Evolutionary conservation across 768 basidiomycete species (phyloP).

Genomic region (Podaxis rugospora): DNA sequence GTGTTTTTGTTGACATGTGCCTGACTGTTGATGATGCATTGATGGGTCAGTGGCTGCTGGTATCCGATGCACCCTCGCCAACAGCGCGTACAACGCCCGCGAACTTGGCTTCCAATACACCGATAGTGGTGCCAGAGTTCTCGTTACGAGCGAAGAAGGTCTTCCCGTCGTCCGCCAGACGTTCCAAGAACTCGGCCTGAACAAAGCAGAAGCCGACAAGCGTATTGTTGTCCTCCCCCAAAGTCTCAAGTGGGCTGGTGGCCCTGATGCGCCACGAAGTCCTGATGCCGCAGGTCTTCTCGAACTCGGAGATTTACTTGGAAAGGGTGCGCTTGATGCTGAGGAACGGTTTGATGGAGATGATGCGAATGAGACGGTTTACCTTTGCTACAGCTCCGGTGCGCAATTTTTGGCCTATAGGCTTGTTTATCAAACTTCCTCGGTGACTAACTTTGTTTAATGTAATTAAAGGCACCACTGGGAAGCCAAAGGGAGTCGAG

Average conservation of each 20-base stretch:
- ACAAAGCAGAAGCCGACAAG: constrained; percentile 40
- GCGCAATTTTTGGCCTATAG: not conserved
- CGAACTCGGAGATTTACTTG: constrained; percentile 46
- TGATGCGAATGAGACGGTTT: constrained; percentile 52
- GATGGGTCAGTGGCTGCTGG: constrained; percentile 64
- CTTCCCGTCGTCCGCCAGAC: constrained; percentile 52
- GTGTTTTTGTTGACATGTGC: not conserved
- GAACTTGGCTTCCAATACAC: constrained; percentile 72
- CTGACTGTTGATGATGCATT: not conserved
- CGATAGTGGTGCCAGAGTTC: constrained; percentile 58
- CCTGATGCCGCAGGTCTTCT: constrained; percentile 28
- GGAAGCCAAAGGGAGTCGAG: constrained; percentile 70
- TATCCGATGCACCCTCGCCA: constrained; percentile 66
- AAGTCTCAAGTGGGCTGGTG: constrained; percentile 43
- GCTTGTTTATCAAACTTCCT: not conserved
- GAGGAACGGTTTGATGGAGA: constrained; percentile 56
- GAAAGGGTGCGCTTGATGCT: constrained; percentile 38
- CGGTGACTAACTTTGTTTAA: not conserved
- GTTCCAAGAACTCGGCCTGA: constrained; percentile 46
- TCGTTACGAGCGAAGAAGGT: constrained; percentile 65
- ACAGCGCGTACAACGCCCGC: constrained; percentile 59
- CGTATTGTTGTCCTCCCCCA: constrained; percentile 55
- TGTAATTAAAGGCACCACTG: constrained; percentile 58
- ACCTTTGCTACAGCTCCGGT: constrained; percentile 57
- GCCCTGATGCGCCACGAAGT: constrained; percentile 23